A percentile compares a stretch with the other conserved stretches of the same genome.
These are phyloP conservation scores for Xylariaceae sp. DNA, from an alignment of 2,329 filamentous ascomycete genomes.

Conservation along the genomic window DNA sequence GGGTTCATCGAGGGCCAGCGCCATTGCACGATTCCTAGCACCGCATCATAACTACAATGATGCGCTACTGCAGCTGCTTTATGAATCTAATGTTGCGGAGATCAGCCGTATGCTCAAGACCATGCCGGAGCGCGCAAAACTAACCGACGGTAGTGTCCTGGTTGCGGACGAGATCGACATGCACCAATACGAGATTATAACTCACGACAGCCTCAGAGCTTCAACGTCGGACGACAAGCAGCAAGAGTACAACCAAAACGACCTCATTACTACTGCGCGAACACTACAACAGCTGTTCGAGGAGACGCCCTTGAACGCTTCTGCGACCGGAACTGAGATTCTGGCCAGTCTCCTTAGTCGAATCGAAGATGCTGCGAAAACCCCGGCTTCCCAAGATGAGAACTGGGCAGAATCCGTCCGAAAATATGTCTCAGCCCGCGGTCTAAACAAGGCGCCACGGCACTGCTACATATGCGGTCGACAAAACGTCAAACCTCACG, in stretches of 20 bases:
- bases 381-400: neutral
- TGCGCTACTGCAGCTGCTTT: slow-evolving; percentile 5
- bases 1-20: neutral
- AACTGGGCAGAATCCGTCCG: slow-evolving; percentile 4
- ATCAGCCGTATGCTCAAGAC: slow-evolving; percentile 3
- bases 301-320: neutral
- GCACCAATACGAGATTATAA: neutral
- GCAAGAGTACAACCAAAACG: neutral
- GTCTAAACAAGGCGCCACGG: neutral
- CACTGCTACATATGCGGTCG: slow-evolving; percentile 13
- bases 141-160: neutral
- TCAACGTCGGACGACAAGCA: neutral
- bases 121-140: neutral
- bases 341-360: slow-evolving; percentile 1
- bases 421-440: neutral
- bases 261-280: slow-evolving; percentile 7
- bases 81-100: slow-evolving; percentile 9
- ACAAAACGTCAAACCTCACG: neutral
- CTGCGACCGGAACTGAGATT: neutral
- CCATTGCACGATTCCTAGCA: slow-evolving; percentile 1
- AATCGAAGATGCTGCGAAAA: neutral
- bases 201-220: neutral
- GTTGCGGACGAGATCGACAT: slow-evolving; percentile 1
- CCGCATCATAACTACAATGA: neutral
- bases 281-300: slow-evolving; percentile 3